Evolutionary conservation across 176 grass and related monocot species (phyloP).

Genomic region (Carex parvula): DNA sequence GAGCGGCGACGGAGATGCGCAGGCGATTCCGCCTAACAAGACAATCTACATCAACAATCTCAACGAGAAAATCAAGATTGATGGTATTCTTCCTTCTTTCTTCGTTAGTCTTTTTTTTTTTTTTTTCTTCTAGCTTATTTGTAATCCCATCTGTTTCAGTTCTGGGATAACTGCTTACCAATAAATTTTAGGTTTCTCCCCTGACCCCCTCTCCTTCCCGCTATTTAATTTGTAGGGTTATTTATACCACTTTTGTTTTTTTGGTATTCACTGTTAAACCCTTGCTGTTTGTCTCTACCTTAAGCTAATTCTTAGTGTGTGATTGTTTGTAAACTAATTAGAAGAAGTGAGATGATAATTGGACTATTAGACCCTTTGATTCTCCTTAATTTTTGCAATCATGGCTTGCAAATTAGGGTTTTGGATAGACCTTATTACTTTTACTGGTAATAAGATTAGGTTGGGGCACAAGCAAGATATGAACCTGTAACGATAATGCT

Average conservation of each 20-base stretch:
- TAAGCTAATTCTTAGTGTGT: background rate
- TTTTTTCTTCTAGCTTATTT: background rate
- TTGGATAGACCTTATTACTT: background rate
- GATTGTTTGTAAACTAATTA: background rate
- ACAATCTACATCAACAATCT: slow-evolving; percentile 99
- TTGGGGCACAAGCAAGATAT: background rate
- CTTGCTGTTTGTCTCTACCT: background rate
- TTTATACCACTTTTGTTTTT: background rate
- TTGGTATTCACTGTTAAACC: background rate
- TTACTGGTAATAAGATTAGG: background rate
- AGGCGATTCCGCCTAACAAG: slow-evolving; percentile 42
- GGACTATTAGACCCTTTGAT: background rate
- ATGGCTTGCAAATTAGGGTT: slow-evolving; percentile 2
- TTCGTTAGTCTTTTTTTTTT: background rate
- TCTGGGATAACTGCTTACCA: background rate
- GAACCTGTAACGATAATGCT: background rate
- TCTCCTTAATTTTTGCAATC: background rate
- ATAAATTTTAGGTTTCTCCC: too few relatives aligned
- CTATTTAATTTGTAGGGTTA: background rate
- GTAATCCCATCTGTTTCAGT: background rate
- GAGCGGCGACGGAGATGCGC: slow-evolving; percentile 50
- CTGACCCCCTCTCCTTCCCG: background rate
- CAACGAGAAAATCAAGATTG: slow-evolving; percentile 96
- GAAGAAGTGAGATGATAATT: background rate
- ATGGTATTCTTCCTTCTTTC: slow-evolving; percentile 36